Conservation (phyloP, 495 filamentous ascomycete species). For the Xylaria longipes region DNA sequence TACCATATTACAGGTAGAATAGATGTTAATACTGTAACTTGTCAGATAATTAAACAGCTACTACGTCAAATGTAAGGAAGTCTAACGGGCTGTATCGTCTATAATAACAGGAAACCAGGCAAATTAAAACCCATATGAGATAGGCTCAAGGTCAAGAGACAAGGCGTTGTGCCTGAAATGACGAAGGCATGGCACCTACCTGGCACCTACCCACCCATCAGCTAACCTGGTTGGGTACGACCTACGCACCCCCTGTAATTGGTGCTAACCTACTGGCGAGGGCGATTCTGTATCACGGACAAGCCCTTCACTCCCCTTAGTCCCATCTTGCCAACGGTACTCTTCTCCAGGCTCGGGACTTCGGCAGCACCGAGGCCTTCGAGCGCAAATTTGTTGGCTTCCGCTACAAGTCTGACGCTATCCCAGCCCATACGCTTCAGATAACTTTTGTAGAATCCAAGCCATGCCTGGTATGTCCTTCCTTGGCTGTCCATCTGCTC, state of each 20-base stretch:
- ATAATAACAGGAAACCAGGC: background rate
- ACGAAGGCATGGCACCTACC: constrained; percentile 14
- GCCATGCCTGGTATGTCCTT: constrained; percentile 48
- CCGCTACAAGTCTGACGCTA: constrained; percentile 43
- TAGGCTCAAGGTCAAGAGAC: constrained; percentile 11
- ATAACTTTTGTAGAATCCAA: constrained; percentile 60
- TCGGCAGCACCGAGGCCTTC: constrained; percentile 53
- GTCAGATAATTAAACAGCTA: background rate
- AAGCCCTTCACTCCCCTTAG: constrained; percentile 54
- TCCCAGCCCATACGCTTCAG: constrained; percentile 51
- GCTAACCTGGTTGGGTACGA: background rate
- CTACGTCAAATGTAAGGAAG: background rate
- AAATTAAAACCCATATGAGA: constrained; percentile 6
- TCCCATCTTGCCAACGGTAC: constrained; percentile 59
- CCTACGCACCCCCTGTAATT: background rate
- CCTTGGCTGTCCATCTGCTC: constrained; percentile 26
- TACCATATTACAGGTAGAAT: too few relatives aligned
- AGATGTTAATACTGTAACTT: background rate
- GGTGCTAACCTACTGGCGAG: constrained; percentile 4
- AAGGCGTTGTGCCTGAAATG: constrained; percentile 2
- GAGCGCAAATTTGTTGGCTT: constrained; percentile 54
- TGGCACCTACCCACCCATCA: constrained; percentile 5
- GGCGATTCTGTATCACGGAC: constrained; percentile 19
- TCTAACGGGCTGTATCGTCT: constrained; percentile 1
- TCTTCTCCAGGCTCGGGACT: constrained; percentile 52